phyloP scores from a whole-genome alignment of 176 grass and related monocot genomes.

The Pontederia crassipes region DNA sequence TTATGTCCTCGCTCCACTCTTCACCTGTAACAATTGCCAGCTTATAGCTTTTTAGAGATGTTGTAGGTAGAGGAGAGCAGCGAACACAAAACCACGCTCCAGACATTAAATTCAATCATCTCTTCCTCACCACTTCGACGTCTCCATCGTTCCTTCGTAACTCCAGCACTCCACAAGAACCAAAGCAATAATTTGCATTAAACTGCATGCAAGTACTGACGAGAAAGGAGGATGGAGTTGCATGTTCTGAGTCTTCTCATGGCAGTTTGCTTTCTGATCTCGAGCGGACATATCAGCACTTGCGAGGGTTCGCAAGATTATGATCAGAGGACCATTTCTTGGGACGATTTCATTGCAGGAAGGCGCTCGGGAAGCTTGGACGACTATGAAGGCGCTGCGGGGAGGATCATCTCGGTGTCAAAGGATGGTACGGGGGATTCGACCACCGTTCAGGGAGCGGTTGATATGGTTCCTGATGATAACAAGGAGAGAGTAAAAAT shows the following conservation, averaged over 20 bases:
- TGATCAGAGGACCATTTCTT: constrained; percentile 46
- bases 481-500: constrained; percentile 72
- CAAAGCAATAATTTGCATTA: not conserved
- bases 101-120: constrained; percentile 68
- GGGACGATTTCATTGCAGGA: constrained; percentile 51
- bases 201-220: constrained; percentile 2
- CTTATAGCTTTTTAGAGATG: not conserved
- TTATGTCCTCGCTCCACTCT: not conserved
- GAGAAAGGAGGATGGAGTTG: not conserved
- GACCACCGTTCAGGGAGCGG: constrained; percentile 76
- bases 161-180: not conserved
- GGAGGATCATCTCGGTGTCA: constrained; percentile 52
- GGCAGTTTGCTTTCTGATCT: not conserved
- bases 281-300: not conserved
- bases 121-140: constrained; percentile 47
- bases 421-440: constrained; percentile 66
- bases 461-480: constrained; percentile 73
- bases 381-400: not conserved
- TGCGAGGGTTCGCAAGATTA: not conserved
- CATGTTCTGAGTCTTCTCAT: not conserved
- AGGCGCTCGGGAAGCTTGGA: not conserved
- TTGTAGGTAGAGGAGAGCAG: not conserved
- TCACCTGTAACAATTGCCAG: not conserved
- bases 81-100: constrained; percentile 34
- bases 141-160: constrained; percentile 29